phyloP scores from a whole-genome alignment of 2,329 filamentous ascomycete genomes.

The Paraphoma sp. region DNA sequence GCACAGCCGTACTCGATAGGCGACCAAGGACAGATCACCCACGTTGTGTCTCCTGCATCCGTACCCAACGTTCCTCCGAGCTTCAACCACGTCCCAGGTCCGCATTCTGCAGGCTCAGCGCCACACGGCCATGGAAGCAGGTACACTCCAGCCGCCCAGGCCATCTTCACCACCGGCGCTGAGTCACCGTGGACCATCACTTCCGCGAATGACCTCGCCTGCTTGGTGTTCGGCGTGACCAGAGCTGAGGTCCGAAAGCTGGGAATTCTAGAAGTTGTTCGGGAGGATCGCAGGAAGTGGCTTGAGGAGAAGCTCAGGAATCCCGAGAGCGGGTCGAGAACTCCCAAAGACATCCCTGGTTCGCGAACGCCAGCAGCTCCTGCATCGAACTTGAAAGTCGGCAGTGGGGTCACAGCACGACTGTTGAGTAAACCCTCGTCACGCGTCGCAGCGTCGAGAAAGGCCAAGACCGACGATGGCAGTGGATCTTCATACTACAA shows the following conservation, averaged over 20 bases:
- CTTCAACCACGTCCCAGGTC: conserved; percentile 41
- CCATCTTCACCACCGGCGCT: conserved; percentile 95
- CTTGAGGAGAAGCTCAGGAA: conserved; percentile 82
- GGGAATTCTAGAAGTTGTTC: conserved; percentile 93
- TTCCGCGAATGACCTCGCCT: conserved; percentile 94
- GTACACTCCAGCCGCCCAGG: conserved; percentile 90
- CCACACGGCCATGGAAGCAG: conserved; percentile 87
- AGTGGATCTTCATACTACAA: conserved; percentile 56
- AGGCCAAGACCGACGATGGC: conserved; percentile 71
- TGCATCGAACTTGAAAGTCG: conserved; percentile 64
- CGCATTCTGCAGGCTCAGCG: conserved; percentile 48
- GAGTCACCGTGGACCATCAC: conserved; percentile 94
- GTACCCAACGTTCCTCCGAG: conserved; percentile 46
- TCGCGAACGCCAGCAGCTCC: conserved; percentile 45
- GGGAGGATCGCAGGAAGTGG: conserved; percentile 87
- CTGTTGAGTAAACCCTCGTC: conserved; percentile 82
- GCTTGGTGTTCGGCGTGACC: conserved; percentile 98
- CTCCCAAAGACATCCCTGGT: conserved; percentile 29
- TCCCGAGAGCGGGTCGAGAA: conserved; percentile 59
- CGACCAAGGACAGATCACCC: conserved; percentile 50
- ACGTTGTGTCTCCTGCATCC: conserved; percentile 56
- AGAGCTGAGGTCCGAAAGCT: conserved; percentile 92
- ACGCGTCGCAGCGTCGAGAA: conserved; percentile 59
- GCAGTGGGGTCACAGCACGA: conserved; percentile 85
- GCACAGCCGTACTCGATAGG: conserved; percentile 79